phyloP scores from a whole-genome alignment of 768 basidiomycete species.

The Termitomyces sp. region DNA sequence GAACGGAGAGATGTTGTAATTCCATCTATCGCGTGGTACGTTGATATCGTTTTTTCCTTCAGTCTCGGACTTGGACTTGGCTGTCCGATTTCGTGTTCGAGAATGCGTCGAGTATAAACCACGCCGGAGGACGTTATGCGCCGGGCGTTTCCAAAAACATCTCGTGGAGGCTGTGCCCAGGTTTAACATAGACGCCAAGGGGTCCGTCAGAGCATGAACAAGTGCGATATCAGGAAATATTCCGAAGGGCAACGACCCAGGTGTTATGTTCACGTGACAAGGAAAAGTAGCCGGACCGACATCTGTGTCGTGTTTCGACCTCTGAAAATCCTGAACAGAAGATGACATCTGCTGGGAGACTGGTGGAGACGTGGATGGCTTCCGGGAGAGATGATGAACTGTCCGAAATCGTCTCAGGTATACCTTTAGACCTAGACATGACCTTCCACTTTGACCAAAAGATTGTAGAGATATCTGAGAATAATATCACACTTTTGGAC shows the following conservation, averaged over 20 bases:
- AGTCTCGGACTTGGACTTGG: conserved; percentile 5
- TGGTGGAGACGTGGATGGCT: conserved; percentile 70
- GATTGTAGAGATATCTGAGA: conserved; percentile 40
- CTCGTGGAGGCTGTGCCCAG: conserved; percentile 25
- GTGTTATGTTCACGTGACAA: conserved; percentile 9
- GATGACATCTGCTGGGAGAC: conserved; percentile 38
- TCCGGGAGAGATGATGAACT: conserved; percentile 57
- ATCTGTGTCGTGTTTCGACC: background rate
- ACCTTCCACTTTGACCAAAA: conserved; percentile 3
- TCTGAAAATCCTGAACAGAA: background rate
- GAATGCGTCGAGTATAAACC: conserved; percentile 17
- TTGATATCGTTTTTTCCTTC: conserved; percentile 12
- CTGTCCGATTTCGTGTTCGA: conserved; percentile 8
- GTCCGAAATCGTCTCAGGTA: conserved; percentile 54
- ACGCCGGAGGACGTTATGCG: conserved; percentile 14
- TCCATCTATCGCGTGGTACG: conserved; percentile 57
- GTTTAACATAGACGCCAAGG: conserved; percentile 30
- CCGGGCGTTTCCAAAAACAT: conserved; percentile 23
- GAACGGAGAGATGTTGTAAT: conserved; percentile 68
- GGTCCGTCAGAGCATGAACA: conserved; percentile 15
- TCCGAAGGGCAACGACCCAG: background rate
- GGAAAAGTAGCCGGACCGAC: background rate
- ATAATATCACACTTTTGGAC: conserved; percentile 56
- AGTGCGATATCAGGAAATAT: background rate
- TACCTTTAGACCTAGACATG: conserved; percentile 17